phyloP scores from a whole-genome alignment of 106 monocot genomes.

The Xerophyta viscosa region DNA sequence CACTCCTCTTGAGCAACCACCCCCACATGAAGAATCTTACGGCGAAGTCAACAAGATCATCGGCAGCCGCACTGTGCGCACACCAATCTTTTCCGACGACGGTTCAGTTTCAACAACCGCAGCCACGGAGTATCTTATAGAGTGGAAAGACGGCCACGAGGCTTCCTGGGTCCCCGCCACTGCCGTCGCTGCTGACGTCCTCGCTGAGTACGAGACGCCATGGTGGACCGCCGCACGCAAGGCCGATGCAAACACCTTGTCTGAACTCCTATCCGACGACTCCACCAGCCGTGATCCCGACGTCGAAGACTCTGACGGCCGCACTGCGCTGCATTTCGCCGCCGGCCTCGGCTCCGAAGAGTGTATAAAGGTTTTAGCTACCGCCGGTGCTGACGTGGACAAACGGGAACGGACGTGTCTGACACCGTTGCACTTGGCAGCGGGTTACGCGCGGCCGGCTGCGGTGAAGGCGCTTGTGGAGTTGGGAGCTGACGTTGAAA shows the following conservation, averaged over 20 bases:
- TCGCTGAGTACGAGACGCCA: conserved; percentile 43
- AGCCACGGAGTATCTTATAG: conserved; percentile 29
- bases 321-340: conserved; percentile 35
- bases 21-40: conserved; percentile 4
- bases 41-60: conserved; percentile 39
- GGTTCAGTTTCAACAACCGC: not conserved
- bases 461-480: conserved; percentile 30
- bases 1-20: not conserved
- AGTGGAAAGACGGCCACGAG: conserved; percentile 34
- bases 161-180: conserved; percentile 31
- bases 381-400: conserved; percentile 4
- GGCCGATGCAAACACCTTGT: conserved; percentile 23
- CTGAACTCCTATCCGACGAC: conserved; percentile 22
- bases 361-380: not conserved
- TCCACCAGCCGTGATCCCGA: conserved; percentile 24
- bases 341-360: conserved; percentile 27
- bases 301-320: conserved; percentile 24
- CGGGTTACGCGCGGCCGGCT: conserved; percentile 14
- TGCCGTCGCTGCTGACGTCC: conserved; percentile 32
- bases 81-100: conserved; percentile 5
- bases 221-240: conserved; percentile 42
- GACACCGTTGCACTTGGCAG: conserved; percentile 13
- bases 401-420: not conserved
- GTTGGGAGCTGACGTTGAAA: conserved; percentile 26
- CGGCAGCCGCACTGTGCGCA: conserved; percentile 21